Evolutionary conservation across 305 asterid genomes (phyloP).

Genomic region (Fraxinus albicans): DNA sequence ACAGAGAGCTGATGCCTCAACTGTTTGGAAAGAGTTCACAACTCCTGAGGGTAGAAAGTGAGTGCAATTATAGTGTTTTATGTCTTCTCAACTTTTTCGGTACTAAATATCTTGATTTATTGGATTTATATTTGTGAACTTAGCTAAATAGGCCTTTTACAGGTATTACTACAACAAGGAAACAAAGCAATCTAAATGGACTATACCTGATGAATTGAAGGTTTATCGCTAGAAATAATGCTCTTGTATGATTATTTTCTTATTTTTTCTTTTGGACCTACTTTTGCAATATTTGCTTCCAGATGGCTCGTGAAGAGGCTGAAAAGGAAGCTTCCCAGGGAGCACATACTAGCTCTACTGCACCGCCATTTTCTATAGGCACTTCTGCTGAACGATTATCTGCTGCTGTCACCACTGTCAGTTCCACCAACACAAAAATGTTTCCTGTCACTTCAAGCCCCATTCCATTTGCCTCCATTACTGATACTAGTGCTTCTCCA

Average conservation of each 20-base stretch:
- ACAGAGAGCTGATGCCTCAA: constrained; percentile 98
- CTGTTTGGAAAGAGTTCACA: constrained; percentile 97
- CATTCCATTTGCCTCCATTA: constrained; percentile 48
- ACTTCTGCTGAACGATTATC: constrained; percentile 53
- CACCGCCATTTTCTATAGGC: constrained; percentile 40
- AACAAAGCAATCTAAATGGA: constrained; percentile 94
- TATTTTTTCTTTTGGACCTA: constrained; percentile 29
- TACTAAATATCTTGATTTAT: background rate
- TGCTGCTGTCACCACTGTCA: constrained; percentile 38
- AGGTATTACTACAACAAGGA: constrained; percentile 98
- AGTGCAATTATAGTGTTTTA: constrained; percentile 29
- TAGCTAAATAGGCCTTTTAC: constrained; percentile 23
- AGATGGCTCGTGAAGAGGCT: constrained; percentile 95
- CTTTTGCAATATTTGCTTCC: constrained; percentile 31
- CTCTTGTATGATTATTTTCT: constrained; percentile 1
- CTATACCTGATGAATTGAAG: constrained; percentile 94
- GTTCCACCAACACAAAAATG: constrained; percentile 43
- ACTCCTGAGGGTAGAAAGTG: constrained; percentile 98
- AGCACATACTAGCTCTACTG: constrained; percentile 41
- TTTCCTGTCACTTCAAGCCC: constrained; percentile 58
- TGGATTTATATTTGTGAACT: constrained; percentile 14
- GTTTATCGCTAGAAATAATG: constrained; percentile 34
- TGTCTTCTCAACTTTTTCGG: constrained; percentile 5
- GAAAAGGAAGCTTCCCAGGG: constrained; percentile 64
- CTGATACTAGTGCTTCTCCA: constrained; percentile 52